These are phyloP conservation scores for Aspergillus sclerotioniger DNA, from an alignment of 495 filamentous ascomycete genomes.

Conservation along the genomic window DNA sequence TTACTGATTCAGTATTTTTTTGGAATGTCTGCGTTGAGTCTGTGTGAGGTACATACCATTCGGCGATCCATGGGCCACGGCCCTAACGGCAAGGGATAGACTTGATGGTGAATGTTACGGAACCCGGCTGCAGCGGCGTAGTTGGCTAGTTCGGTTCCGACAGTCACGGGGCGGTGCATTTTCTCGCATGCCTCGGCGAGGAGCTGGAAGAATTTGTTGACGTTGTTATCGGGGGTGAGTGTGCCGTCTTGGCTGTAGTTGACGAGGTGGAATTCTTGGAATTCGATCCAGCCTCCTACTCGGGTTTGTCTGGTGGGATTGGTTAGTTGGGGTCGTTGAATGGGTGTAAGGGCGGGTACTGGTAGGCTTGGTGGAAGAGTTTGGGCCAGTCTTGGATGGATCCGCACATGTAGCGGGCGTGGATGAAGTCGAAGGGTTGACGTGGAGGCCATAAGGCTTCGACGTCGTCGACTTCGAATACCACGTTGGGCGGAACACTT, in stretches of 20 bases:
- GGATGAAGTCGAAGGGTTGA: slow-evolving; percentile 52
- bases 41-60: slow-evolving; percentile 10
- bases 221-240: slow-evolving; percentile 3
- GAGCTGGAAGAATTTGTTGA: slow-evolving; percentile 6
- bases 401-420: slow-evolving; percentile 53
- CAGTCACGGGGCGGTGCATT: slow-evolving; percentile 5
- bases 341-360: too few relatives aligned
- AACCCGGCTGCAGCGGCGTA: not conserved
- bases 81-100: slow-evolving; percentile 6
- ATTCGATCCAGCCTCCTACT: slow-evolving; percentile 10
- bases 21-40: not conserved
- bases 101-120: slow-evolving; percentile 3
- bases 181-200: slow-evolving; percentile 3
- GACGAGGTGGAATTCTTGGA: slow-evolving; percentile 9
- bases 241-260: slow-evolving; percentile 5
- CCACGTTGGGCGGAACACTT: slow-evolving; percentile 47
- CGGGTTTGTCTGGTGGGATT: not conserved
- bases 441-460: slow-evolving; percentile 44
- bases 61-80: slow-evolving; percentile 7
- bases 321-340: not conserved
- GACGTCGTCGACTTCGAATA: slow-evolving; percentile 54
- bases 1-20: not conserved
- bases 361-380: slow-evolving; percentile 23
- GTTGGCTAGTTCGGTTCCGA: not conserved
- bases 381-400: slow-evolving; percentile 48